Base-by-base conservation (phyloP, 805 yeast genomes). In the Monosporozyma yasuniensis region DNA sequence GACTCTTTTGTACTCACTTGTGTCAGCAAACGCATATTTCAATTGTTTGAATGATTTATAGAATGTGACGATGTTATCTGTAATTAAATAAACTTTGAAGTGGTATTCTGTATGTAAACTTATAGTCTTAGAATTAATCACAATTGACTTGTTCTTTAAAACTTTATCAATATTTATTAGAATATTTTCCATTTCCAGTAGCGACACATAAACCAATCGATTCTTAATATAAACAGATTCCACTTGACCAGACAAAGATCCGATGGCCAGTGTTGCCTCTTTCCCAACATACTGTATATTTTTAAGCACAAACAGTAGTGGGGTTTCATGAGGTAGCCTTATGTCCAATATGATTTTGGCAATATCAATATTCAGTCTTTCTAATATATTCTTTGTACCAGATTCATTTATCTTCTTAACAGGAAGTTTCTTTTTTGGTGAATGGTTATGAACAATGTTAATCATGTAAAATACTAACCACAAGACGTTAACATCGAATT, bases 11-110 rank as follows among this genome's bases (percentile, higher is more conserved):
- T 64, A 65, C 4, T 46, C 12, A 5, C 47, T 46, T 44, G 71
- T 68, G 41, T 70, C 67, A 16, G 64, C 54, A 53, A 77, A 77
- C 30, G 79, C 76, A 18, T 61, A 63, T 22, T 55, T 54, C 6
- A 79, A 64, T 53, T 78, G 83, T 44, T 64, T 70, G 6, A 69
- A 60, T 0, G 81, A 70, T 54, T 79, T 79, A 46, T 69, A 70
- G 50, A 75, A 65, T 0, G 79, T 72, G 10, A 78, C 70, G 4
- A 75, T 53, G 50, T 77, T 77, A 51, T 78, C 83, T 37, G 76
- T 68, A 32, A 79, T 74, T 7, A 73, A 73, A 60, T 75, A 79
- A 49, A 79, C 60, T 44, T 63, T 62, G 42, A 65, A 63, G 49
- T 68, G 70, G 38, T 67, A 66, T 44, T 68, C 71, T 1, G 68